Base-by-base conservation (phyloP, 768 basidiomycete species). In the Trametes punicea region DNA sequence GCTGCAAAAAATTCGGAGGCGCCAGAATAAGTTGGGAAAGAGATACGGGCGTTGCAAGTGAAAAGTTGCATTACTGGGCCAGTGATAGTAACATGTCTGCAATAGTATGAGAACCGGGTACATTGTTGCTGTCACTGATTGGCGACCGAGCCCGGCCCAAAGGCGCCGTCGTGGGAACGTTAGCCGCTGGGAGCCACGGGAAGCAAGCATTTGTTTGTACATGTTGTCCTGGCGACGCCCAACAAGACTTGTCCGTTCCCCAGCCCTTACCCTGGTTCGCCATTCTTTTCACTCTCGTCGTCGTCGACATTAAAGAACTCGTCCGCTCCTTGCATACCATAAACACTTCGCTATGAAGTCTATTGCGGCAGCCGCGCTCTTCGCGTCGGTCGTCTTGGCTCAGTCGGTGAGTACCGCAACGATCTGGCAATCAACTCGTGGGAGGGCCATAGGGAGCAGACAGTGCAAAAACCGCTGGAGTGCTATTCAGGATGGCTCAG, bases 371-470 rank as follows among this genome's bases (percentile, higher is more conserved):
- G 40, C 82, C 33, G 78, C 85, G 36, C 61, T 81, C 9, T 67
- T 84, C 51, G 70, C 78, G n/a, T 65, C 82, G 20, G 74, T 73
- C 18, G 84, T 71, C 8, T 61, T 81, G 56, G 85, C 82, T 8
- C 58, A 55, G 44, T 67, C 74, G 57, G 79, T 81, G 65, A 42
- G 70, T 65, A 0, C 11, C 4, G 47, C 25, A 21, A 18, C 18
- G 13, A 10, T 46, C 38, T 21, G 18, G 49, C 64, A 11, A 26
- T 44, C 25, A 44, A 26, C 15, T 15, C 21, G 42, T 4, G 25
- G 25, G 11, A 15, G 23, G 11, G 42, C 23, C 23, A 11, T 25
- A 11, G 42, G n/a, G 9, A 21, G 42, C 15, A 13, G 25, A 44
- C 23, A 26, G 25, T 25, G 42, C 18, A 11, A 13, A 15, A 16